phyloP scores from a whole-genome alignment of 163 green algal species.

The Scenedesmus sp. region DNA sequence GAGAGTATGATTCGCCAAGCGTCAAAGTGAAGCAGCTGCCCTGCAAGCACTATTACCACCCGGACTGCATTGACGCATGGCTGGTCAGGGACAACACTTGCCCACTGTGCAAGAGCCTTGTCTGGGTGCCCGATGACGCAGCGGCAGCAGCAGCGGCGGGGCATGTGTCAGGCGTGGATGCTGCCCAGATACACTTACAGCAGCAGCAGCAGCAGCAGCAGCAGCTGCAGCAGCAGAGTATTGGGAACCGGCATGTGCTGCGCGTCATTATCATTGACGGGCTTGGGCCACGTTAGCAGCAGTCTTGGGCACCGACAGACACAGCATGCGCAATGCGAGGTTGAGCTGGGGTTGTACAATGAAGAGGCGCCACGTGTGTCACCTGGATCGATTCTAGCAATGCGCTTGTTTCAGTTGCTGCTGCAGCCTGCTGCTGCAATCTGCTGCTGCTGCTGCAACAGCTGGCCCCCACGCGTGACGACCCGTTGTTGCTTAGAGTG shows the following conservation, averaged over 20 bases:
- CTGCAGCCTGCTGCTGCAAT: neutral
- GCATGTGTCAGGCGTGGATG: neutral
- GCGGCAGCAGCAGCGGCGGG: neutral
- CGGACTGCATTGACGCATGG: conserved; percentile 87
- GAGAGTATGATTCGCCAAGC: conserved; percentile 70
- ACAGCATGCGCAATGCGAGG: too few relatives aligned
- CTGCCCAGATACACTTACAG: neutral
- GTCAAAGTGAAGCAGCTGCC: conserved; percentile 74
- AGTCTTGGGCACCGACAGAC: neutral
- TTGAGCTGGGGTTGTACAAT: too few relatives aligned
- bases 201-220: neutral
- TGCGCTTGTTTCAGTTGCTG: neutral
- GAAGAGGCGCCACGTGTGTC: too few relatives aligned
- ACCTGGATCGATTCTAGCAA: too few relatives aligned
- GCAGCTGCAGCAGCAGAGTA: conserved; percentile 3
- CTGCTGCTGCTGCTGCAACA: neutral
- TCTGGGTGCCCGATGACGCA: neutral
- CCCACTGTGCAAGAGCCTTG: conserved; percentile 59
- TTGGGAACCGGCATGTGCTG: neutral
- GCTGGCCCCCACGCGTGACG: too few relatives aligned
- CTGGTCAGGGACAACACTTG: conserved; percentile 55
- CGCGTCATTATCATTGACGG: neutral
- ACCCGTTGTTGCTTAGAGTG: too few relatives aligned
- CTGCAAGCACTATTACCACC: conserved; percentile 86
- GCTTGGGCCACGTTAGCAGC: neutral